Evolutionary conservation across 331 rosid species (phyloP).

Genomic region (Rhamnella rubrinervis): DNA sequence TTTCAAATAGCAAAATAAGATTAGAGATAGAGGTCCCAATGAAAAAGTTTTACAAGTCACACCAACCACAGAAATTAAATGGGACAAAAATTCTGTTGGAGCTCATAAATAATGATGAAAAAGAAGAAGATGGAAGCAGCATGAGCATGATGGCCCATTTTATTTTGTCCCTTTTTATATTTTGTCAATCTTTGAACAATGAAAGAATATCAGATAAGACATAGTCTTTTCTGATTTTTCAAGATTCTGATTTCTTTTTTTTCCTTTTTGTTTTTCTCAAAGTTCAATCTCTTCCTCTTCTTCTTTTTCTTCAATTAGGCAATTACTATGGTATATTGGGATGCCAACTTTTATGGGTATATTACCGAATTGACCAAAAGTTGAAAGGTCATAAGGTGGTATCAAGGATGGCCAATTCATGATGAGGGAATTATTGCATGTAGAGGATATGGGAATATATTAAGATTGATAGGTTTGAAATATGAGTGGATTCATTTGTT

Average conservation of each 20-base stretch:
- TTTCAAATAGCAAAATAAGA: neutral
- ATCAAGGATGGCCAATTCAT: neutral
- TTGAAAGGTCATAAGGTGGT: neutral
- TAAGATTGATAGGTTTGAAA: neutral
- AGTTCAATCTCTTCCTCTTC: neutral
- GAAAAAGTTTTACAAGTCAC: conserved; percentile 19
- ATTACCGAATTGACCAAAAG: neutral
- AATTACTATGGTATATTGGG: neutral
- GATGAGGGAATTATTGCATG: neutral
- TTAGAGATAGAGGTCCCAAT: conserved; percentile 23
- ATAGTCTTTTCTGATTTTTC: conserved; percentile 24
- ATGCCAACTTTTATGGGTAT: neutral
- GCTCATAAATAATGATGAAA: neutral
- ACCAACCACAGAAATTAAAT: conserved; percentile 22
- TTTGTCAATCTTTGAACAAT: conserved; percentile 36
- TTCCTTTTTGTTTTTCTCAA: neutral
- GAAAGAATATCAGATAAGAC: conserved; percentile 25
- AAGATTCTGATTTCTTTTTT: neutral
- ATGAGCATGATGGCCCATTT: conserved; percentile 54
- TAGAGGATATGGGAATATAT: neutral
- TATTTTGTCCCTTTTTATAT: conserved; percentile 34
- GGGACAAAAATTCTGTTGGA: conserved; percentile 28
- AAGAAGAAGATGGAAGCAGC: conserved; percentile 35
- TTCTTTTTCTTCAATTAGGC: neutral
- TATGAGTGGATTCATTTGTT: neutral